A percentile compares a stretch with the other conserved stretches of the same genome.
These are phyloP conservation scores for Achaetomium macrosporum DNA, from an alignment of 2,329 filamentous ascomycete species.

Conservation along the genomic window DNA sequence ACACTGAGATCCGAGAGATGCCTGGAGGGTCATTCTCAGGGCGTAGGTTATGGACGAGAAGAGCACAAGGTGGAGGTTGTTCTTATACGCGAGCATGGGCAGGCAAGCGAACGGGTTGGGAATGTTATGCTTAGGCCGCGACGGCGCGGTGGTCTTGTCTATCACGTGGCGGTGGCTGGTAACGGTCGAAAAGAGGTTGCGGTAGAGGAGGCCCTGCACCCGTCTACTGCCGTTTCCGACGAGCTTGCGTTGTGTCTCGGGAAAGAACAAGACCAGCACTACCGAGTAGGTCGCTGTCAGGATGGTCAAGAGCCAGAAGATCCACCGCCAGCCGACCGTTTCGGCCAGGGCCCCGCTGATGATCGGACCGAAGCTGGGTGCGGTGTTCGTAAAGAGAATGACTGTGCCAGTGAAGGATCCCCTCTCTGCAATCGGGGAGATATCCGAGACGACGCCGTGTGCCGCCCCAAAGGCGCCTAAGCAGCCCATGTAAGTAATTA, in stretches of 20 bases:
- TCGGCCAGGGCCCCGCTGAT: constrained; percentile 45
- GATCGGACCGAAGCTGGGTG: constrained; percentile 36
- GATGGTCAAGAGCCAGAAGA: constrained; percentile 50
- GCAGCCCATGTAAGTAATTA: not conserved
- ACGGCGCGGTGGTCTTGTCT: not conserved
- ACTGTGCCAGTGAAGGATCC: constrained; percentile 36
- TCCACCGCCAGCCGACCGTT: constrained; percentile 44
- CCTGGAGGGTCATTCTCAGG: constrained; percentile 39
- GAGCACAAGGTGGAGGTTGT: not conserved
- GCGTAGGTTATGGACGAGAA: constrained; percentile 31
- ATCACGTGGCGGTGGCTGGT: not conserved
- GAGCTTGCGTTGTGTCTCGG: constrained; percentile 30
- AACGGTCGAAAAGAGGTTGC: not conserved
- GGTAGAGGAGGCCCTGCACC: not conserved
- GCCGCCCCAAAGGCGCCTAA: constrained; percentile 51
- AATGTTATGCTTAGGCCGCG: not conserved
- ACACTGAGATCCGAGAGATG: constrained; percentile 32
- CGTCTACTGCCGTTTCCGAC: not conserved
- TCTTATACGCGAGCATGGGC: not conserved
- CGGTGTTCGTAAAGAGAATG: constrained; percentile 7
- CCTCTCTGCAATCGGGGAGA: constrained; percentile 56
- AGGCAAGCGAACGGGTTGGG: constrained; percentile 19
- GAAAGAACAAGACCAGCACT: constrained; percentile 38
- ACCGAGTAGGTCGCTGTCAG: constrained; percentile 29
- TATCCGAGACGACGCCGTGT: constrained; percentile 56